Base-by-base conservation (phyloP, 164 flowering plant species). In the Platanus orientalis region DNA sequence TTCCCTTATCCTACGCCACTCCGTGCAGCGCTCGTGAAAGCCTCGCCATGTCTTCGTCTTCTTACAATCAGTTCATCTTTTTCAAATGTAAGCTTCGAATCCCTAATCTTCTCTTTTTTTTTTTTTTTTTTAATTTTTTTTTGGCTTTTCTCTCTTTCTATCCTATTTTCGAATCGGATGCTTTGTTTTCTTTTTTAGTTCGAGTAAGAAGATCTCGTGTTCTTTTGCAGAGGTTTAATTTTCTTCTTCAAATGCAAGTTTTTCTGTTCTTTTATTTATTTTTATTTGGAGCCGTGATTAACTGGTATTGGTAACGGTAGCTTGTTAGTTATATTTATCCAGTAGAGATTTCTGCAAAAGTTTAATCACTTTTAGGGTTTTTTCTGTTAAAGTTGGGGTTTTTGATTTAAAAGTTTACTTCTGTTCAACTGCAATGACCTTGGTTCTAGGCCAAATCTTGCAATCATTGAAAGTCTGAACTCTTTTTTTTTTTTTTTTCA, bases 41-140 rank as follows among this genome's bases (percentile, higher is more conserved):
- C 50, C 32, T 54, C 58, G 42, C 19, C n/a, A 16, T 25, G 34
- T 54, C 20, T 34, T 21, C 12, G 34, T 21, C 6, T 20, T 53
- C 9, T 2, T 19, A 45, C n/a, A 16, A 4, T 17, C 27, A 11
- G 17, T 29, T 54, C 51, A 17, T 21, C n/a, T 34, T n/a, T 13
- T 19, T 63, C 47, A 4, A 63, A 42, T 63, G 66, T 54, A 54
- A 63, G 19, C n/a, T 63, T 54, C 59, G 12, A 45, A 45, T 45
- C 49, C 49, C 49, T 45, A 45, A 45, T 45, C n/a, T 16, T 45
- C 19, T 45, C 2, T 19, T 45, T 45, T 5, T 16, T 45, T 13
- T 14, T 12, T 45, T 45, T 16, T 17, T 45, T 16, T n/a, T n/a
- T n/a, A n/a, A 45, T 17, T 16, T 16, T 45, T 2, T 5, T 16